Evolutionary conservation across 2,329 filamentous ascomycete genomes (phyloP).

Genomic region (Capronia coronata): DNA sequence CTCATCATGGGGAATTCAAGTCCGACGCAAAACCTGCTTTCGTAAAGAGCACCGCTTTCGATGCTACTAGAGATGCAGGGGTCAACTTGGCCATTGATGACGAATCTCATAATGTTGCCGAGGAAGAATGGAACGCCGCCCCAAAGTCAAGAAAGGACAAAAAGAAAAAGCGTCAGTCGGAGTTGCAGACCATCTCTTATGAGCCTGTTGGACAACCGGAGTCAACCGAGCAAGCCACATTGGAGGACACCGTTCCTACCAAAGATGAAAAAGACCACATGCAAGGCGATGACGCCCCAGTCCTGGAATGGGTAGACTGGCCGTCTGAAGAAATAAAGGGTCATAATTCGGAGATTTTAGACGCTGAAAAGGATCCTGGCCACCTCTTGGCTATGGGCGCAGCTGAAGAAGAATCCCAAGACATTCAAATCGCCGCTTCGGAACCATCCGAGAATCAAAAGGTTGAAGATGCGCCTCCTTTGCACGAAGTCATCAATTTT

Average conservation of each 20-base stretch:
- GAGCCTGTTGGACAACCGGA: neutral
- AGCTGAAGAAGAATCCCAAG: neutral
- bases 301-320: neutral
- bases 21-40: neutral
- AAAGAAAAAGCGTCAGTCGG: conserved; percentile 31
- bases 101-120: conserved; percentile 5
- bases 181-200: neutral
- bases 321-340: neutral
- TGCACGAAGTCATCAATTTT: neutral
- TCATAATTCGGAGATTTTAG: neutral
- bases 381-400: neutral
- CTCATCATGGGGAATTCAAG: neutral
- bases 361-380: neutral
- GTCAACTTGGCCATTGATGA: neutral
- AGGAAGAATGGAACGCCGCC: neutral
- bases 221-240: neutral
- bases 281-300: neutral
- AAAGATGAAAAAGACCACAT: neutral
- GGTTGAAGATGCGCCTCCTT: neutral
- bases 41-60: neutral
- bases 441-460: neutral
- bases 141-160: conserved; percentile 28
- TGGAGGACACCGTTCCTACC: neutral
- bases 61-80: neutral
- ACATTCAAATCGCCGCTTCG: neutral